Conservation (phyloP, 176 grass and related monocot species). For the Rhynchospora breviuscula region DNA sequence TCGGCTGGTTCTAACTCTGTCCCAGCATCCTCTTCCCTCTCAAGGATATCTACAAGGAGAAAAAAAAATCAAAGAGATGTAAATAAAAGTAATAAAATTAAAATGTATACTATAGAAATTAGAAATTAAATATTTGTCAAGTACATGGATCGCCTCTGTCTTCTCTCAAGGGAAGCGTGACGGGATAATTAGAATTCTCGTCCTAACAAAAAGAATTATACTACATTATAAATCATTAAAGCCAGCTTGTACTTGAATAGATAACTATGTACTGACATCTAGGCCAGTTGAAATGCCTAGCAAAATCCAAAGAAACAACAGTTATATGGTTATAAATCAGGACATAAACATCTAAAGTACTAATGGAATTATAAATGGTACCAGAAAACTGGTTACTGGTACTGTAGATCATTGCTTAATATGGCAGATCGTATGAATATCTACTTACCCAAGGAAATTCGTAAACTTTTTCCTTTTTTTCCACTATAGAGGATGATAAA, state of each 20-base stretch:
- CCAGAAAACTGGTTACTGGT: neutral
- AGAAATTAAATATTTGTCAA: slow-evolving; percentile 6
- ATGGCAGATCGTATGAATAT: neutral
- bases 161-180: slow-evolving; percentile 53
- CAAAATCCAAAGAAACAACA: neutral
- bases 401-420: neutral
- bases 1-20: slow-evolving; percentile 35
- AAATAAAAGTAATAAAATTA: neutral
- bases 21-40: slow-evolving; percentile 58
- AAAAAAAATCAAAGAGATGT: neutral
- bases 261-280: neutral
- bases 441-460: neutral
- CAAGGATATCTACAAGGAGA: slow-evolving; percentile 53
- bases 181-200: slow-evolving; percentile 54
- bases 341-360: neutral
- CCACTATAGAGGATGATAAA: neutral
- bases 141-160: slow-evolving; percentile 71
- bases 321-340: neutral
- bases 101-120: neutral
- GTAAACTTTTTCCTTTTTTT: neutral
- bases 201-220: slow-evolving; percentile 41
- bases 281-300: neutral
- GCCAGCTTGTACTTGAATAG: neutral
- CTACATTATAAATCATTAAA: neutral
- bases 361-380: neutral